Conservation (phyloP, 2,329 filamentous ascomycete genomes). For the Trichophyton simii region DNA sequence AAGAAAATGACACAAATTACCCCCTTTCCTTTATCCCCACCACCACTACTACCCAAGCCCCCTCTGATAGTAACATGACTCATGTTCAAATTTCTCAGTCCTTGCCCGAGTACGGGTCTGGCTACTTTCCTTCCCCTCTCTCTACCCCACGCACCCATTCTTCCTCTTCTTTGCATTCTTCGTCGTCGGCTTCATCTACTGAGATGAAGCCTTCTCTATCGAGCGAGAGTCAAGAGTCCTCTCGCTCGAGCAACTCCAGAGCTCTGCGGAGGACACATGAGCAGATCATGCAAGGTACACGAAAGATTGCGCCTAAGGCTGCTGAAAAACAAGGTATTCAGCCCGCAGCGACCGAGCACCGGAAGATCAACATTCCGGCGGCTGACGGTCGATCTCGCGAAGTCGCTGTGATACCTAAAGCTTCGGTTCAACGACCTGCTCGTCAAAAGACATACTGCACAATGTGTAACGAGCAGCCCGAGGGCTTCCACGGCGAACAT, state of each 20-base stretch:
- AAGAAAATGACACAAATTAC: constrained; percentile 21
- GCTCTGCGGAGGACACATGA: constrained; percentile 37
- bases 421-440: constrained; percentile 50
- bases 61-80: constrained; percentile 17
- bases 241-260: constrained; percentile 33
- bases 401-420: constrained; percentile 43
- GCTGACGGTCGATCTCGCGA: constrained; percentile 43
- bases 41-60: constrained; percentile 17
- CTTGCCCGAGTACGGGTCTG: constrained; percentile 22
- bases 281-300: constrained; percentile 35
- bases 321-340: constrained; percentile 22
- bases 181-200: constrained; percentile 28
- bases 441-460: constrained; percentile 60
- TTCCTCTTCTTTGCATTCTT: constrained; percentile 19
- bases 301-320: constrained; percentile 40
- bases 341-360: constrained; percentile 29
- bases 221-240: constrained; percentile 34
- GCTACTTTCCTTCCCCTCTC: constrained; percentile 22
- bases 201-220: constrained; percentile 43
- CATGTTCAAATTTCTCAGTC: constrained; percentile 21
- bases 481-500: constrained; percentile 76
- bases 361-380: constrained; percentile 41
- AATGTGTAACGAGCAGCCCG: constrained; percentile 57
- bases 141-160: constrained; percentile 21
- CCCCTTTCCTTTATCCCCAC: constrained; percentile 16